Percentiles rank a stretch among this genome's conserved stretches.
phyloP scores from a whole-genome alignment of 129 eudicot species.

The Rutidosis leptorrhynchoides region DNA sequence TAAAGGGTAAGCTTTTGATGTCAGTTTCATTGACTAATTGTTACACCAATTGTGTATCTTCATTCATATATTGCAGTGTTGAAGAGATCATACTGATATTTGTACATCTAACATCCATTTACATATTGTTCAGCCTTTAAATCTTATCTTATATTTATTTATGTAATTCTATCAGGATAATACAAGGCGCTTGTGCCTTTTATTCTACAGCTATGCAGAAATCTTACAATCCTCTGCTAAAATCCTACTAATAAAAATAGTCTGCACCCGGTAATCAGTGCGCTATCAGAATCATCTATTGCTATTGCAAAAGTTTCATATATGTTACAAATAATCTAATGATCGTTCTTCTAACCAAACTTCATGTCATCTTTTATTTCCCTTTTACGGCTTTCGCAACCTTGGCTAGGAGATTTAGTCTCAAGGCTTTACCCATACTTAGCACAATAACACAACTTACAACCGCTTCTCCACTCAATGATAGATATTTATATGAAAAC shows the following conservation, averaged over 20 bases:
- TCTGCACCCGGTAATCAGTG: slow-evolving; percentile 74
- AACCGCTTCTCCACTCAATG: too few species aligned
- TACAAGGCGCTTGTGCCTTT: background rate
- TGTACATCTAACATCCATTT: background rate
- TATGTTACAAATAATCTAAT: background rate
- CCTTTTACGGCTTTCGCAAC: too few species aligned
- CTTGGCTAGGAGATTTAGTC: too few species aligned
- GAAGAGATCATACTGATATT: slow-evolving; percentile 73
- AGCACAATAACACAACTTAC: too few species aligned
- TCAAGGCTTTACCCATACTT: too few species aligned
- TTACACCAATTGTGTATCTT: background rate
- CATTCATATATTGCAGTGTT: slow-evolving; percentile 53
- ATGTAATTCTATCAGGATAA: background rate
- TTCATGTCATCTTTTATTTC: too few species aligned
- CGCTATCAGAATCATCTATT: slow-evolving; percentile 1
- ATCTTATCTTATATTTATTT: background rate
- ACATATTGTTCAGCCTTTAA: background rate
- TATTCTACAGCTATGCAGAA: slow-evolving; percentile 87
- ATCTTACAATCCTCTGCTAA: slow-evolving; percentile 90
- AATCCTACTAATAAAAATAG: slow-evolving; percentile 56
- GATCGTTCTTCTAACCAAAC: background rate
- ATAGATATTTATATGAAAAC: too few species aligned
- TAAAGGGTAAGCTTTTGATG: slow-evolving; percentile 49
- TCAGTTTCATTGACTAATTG: slow-evolving; percentile 15
- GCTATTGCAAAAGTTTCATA: background rate